Base-by-base conservation (phyloP, 169 alveolate genomes). In the Cryptosporidium tyzzeri region DNA sequence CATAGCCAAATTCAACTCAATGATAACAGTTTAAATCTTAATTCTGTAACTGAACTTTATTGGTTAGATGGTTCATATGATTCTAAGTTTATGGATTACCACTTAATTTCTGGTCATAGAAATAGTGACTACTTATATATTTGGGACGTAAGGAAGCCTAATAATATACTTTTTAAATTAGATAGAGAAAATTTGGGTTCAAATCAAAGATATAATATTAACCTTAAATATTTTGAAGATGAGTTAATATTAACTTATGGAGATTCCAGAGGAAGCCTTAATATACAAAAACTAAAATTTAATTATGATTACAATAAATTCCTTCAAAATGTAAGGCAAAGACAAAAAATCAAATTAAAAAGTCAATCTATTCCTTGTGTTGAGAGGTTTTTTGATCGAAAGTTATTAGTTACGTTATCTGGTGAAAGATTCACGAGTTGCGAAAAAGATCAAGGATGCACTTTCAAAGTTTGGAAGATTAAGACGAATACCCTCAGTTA, bases 71-170 rank as follows among this genome's bases (percentile, higher is more conserved):
- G 44, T 26, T 26, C n/a, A 0, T n/a, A 31, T 21, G 4, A 39
- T 3, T 16, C 37, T 4, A 39, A 73, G 71, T 8, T 8, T 73
- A n/a, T 80, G 14, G 89, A 80, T 41, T 80, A 62, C 39, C 75
- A 61, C 48, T 23, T 80, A 29, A 29, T 80, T 9, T 80, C 89
- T 9, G 75, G 89, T 1, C 80, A 80, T 37, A 59, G 89, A 44
- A 62, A 67, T 39, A 18, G 65, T 58, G 37, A 62, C 21, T 39
- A 37, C 37, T n/a, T 80, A 23, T 62, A 44, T 31, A 61, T 80
- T 5, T 80, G 89, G 89, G 89, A 80, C 39, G 89, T 80, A 2
- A 59, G 89, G 9, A 80, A 62, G 41, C 89, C 89, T 29, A 80
- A 80, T 44, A 58, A 62, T 23, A 50, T 80, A 26, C 75, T 80